These are phyloP conservation scores for Phaeosphaeria sp. DNA, from an alignment of 2,329 filamentous ascomycete genomes.

Conservation along the genomic window DNA sequence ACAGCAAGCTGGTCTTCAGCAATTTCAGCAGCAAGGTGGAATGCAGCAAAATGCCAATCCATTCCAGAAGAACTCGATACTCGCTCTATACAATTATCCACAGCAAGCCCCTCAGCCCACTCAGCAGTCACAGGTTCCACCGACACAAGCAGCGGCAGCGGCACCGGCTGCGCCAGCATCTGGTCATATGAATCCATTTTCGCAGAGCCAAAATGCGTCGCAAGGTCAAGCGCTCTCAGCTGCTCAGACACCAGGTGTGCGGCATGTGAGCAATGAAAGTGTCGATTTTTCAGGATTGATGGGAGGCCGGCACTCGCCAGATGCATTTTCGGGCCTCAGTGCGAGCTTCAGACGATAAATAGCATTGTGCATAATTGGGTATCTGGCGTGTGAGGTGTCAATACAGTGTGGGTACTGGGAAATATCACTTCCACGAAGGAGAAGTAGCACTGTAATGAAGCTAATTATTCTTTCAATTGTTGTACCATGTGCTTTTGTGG, in stretches of 20 bases:
- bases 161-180: slow-evolving; percentile 37
- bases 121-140: slow-evolving; percentile 42
- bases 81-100: slow-evolving; percentile 74
- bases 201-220: slow-evolving; percentile 20
- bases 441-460: background rate
- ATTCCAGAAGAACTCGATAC: slow-evolving; percentile 75
- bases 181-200: slow-evolving; percentile 66
- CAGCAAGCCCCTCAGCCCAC: slow-evolving; percentile 57
- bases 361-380: background rate
- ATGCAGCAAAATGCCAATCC: slow-evolving; percentile 41
- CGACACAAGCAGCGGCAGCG: slow-evolving; percentile 29
- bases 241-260: slow-evolving; percentile 26
- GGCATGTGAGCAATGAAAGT: slow-evolving; percentile 72
- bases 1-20: slow-evolving; percentile 17
- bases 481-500: background rate
- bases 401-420: background rate
- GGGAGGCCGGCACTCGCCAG: slow-evolving; percentile 75
- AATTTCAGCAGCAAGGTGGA: slow-evolving; percentile 36
- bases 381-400: background rate
- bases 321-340: slow-evolving; percentile 79
- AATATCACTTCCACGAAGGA: background rate
- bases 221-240: slow-evolving; percentile 29
- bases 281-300: slow-evolving; percentile 67
- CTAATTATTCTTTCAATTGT: slow-evolving; percentile 5
- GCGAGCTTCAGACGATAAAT: slow-evolving; percentile 54